Evolutionary conservation across 495 filamentous ascomycete species (phyloP), one percentile per base, ranked within the genome.

Genomic region (Cenococcum geophilum): DNA sequence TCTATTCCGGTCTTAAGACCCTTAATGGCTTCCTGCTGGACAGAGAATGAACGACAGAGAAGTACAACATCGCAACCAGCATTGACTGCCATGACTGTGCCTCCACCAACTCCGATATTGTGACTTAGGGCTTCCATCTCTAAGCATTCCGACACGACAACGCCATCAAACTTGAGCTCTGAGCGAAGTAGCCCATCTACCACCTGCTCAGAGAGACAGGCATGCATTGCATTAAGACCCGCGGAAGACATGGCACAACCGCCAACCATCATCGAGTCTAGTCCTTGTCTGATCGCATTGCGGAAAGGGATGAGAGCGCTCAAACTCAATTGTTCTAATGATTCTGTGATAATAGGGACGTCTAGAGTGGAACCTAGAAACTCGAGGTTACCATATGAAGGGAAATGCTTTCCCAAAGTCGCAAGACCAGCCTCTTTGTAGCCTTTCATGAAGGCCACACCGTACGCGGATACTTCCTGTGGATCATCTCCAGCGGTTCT

Each of bases 261-360:
- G 14, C 91, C 90, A 6, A 96, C 87, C 80, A 96, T 92, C 86
- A 96, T 93, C 21, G 89, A 86, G 74, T 96, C 91, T 16, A 96
- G 71, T 0, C 91, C 91, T 40, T 89, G 84, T 25, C 79, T 76
- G 57, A 95, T 92, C 23, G 89, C 89, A 74, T 91, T 91, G 10
- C 89, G 83, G 70, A 95, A 96, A 0, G 91, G 91, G 11, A 92
- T 85, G 40, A 96, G 76, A 32, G 91, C 91, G 67, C 82, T 91
- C 34, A 93, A 72, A 58, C 87, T 91, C 36, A 96, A 79, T 67
- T 93, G 89, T 64, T 96, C 90, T 11, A 95, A 73, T 0, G 89
- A 92, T 70, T 95, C 90, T 0, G 89, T 95, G 67, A 96, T 96
- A 51, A 92, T 89, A 22, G 91, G 91, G 18, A 96, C 89, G 68